Evolutionary conservation across 495 filamentous ascomycete species (phyloP).

Genomic region (Tuber melanosporum): DNA sequence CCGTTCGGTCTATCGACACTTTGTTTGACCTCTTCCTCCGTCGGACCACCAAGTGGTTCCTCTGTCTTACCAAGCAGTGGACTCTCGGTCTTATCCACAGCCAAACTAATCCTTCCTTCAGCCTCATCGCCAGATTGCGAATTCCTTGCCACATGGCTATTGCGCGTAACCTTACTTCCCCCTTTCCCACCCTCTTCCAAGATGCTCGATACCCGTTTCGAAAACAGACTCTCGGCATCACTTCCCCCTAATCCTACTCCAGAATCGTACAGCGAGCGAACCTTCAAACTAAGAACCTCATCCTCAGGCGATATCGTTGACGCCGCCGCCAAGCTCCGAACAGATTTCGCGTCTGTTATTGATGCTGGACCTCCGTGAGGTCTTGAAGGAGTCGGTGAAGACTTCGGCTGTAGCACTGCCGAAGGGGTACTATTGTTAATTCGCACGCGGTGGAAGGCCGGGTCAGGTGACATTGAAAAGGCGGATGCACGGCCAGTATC

Average conservation of each 20-base stretch:
- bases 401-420: slow-evolving; percentile 1
- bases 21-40: slow-evolving; percentile 15
- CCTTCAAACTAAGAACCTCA: slow-evolving; percentile 38
- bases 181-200: slow-evolving; percentile 35
- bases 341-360: slow-evolving; percentile 26
- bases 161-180: slow-evolving; percentile 24
- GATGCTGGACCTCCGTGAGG: slow-evolving; percentile 16
- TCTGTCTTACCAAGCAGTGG: slow-evolving; percentile 13
- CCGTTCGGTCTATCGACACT: slow-evolving; percentile 7
- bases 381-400: slow-evolving; percentile 15
- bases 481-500: neutral
- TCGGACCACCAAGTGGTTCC: slow-evolving; percentile 18
- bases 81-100: slow-evolving; percentile 5
- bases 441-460: neutral
- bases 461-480: neutral
- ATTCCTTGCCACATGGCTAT: slow-evolving; percentile 29
- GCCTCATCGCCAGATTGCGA: slow-evolving; percentile 26
- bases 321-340: slow-evolving; percentile 26
- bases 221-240: slow-evolving; percentile 39
- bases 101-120: slow-evolving; percentile 16
- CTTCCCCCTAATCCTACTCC: slow-evolving; percentile 29
- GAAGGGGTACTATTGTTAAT: neutral
- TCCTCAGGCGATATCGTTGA: slow-evolving; percentile 39
- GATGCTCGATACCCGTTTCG: slow-evolving; percentile 35
- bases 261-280: slow-evolving; percentile 41